Base-by-base conservation (phyloP, 306 rosid genomes). In the Sindora glabra region DNA sequence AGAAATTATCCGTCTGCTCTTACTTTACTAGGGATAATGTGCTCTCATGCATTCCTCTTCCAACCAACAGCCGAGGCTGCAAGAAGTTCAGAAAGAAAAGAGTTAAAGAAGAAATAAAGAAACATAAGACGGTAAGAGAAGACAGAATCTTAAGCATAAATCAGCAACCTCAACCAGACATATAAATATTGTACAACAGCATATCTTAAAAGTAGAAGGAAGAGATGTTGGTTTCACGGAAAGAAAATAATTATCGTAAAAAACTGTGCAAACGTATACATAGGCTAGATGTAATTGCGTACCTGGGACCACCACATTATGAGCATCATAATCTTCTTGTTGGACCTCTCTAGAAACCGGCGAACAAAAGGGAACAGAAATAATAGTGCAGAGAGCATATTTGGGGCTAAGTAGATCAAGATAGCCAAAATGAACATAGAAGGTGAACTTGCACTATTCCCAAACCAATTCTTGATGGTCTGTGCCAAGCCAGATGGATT, bases 241-340 rank as follows among this genome's bases (percentile, higher is more conserved):
- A 65, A 33, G 21, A 62, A 66, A 23, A 6, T 10, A 7, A 12
- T 16, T 19, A 19, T 51, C 52, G 25, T 41, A 22, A 55, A 6
- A 38, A 10, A 59, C 17, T 24, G 29, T 24, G 49, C 15, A 62
- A 48, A 45, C 10, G 60, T 13, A 59, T 11, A 64, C 24, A 18
- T 33, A 40, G 33, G 42, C 49, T 33, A 51, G 59, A 68, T 60
- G 68, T 57, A 25, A 29, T 67, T 22, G 7, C 68, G 25, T 72
- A 88, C 98, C 95, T 92, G 98, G 62, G 96, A 88, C 98, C 98
- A 92, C 96, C 96, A 88, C 96, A 92, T 88, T 83, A 83, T 48
- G 72, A 88, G 67, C 82, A 74, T 75, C 72, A 84, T 73, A 47
- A 79, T 14, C 55, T 53, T 63, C 34, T 26, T 12, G 83, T 92